These are phyloP conservation scores for Fusarium sp. DNA, from an alignment of 2,329 filamentous ascomycete species.

Conservation along the genomic window DNA sequence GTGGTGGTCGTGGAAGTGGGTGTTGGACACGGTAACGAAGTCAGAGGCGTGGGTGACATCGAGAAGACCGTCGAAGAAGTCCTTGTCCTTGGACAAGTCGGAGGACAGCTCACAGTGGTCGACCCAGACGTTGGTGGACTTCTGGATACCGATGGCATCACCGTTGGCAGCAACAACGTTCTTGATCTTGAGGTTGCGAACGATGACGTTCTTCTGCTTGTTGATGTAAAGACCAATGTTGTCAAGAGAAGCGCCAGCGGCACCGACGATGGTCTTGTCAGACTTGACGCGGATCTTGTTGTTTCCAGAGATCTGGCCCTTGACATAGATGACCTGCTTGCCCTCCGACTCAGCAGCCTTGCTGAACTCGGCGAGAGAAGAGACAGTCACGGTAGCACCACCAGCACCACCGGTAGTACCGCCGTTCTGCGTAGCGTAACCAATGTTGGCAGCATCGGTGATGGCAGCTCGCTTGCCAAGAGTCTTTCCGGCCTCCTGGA, in stretches of 20 bases:
- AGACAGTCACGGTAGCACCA: constrained; percentile 57
- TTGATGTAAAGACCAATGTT: constrained; percentile 64
- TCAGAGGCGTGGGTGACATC: constrained; percentile 72
- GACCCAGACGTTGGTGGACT: constrained; percentile 69
- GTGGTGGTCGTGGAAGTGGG: constrained; percentile 53
- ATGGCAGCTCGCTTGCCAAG: constrained; percentile 49
- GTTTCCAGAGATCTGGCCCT: constrained; percentile 52
- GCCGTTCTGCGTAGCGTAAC: constrained; percentile 49
- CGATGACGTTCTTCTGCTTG: constrained; percentile 65
- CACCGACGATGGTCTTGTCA: constrained; percentile 59
- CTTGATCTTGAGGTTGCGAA: constrained; percentile 69
- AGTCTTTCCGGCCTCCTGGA: constrained; percentile 40
- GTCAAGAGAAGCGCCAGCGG: constrained; percentile 49
- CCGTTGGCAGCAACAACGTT: constrained; percentile 65
- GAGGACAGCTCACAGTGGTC: constrained; percentile 74
- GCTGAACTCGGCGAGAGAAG: constrained; percentile 56
- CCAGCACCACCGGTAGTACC: constrained; percentile 62
- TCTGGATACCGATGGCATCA: constrained; percentile 69
- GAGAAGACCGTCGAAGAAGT: constrained; percentile 75
- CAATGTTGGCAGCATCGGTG: constrained; percentile 49
- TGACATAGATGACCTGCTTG: constrained; percentile 54
- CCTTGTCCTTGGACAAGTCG: constrained; percentile 68
- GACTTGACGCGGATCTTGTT: constrained; percentile 54
- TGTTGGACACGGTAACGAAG: constrained; percentile 62
- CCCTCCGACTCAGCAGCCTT: constrained; percentile 57